Base-by-base conservation (phyloP, 768 basidiomycete species). In the Boletus vermiculosoides region DNA sequence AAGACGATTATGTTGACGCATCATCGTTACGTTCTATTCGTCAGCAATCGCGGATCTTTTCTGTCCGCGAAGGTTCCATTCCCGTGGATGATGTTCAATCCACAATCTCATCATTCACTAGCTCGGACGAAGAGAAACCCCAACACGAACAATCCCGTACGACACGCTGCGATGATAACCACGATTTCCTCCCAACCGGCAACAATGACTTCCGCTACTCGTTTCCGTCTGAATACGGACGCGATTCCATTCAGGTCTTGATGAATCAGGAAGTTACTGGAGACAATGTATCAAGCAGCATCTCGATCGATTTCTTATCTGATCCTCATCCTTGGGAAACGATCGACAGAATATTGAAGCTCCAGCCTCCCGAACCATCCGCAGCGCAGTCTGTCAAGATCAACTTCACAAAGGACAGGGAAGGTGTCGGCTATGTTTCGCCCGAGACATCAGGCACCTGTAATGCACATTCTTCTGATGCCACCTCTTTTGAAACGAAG, bases 271-370 rank as follows among this genome's bases (percentile, higher is more conserved):
- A 51, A 36, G 45, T 41, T 18, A 9, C 25, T 18, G 34, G 40
- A 33, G 52, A 57, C 20, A 37, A 34, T 20, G 7, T 30, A n/a
- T 41, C 36, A 40, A n/a, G 25, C 13, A 23, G 45, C 20, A 36
- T 60, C 41, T 58, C 60, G 22, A 48, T 73, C 18, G 58, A 71
- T 55, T 62, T 73, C 55, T 55, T 71, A 28, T 60, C 64, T n/a
- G 70, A 71, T 52, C 70, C 70, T 5, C 60, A 68, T 46, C 70
- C 70, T 15, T 71, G 70, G 70, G 61, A 63, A 45, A 66, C 70
- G 22, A 73, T 71, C n/a, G 64, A 63, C 28, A 66, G 30, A 28
- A 68, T 73, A 4, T 46, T 71, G 22, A 51, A 61, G n/a, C 59
- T 71, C 41, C 3, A 55, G 28, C 49, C 52, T 54, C 28, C 44